Conservation (phyloP, 2,329 filamentous ascomycete species). For the Diatrype stigma region DNA sequence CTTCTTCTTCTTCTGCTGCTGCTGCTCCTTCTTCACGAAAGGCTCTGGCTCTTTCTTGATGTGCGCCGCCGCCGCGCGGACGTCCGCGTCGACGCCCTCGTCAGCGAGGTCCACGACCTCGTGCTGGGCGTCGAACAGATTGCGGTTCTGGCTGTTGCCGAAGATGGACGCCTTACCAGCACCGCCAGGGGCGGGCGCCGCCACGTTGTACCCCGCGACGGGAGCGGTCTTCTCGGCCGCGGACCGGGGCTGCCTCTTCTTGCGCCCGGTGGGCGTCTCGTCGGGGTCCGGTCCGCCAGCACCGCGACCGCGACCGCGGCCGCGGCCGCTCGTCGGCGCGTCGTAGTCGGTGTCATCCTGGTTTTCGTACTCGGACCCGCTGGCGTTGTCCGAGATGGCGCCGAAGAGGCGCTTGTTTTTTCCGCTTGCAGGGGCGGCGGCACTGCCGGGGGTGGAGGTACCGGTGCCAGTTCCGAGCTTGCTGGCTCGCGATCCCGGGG, state of each 20-base stretch:
- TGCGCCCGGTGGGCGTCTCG: conserved; percentile 3
- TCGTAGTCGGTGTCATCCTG: conserved; percentile 16
- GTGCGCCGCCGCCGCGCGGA: conserved; percentile 26
- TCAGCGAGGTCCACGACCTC: conserved; percentile 15
- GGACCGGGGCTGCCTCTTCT: conserved; percentile 6
- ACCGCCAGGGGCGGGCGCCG: not conserved
- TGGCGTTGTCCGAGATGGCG: not conserved
- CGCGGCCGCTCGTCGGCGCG: no score
- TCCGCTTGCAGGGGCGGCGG: no score
- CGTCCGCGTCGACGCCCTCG: conserved; percentile 22
- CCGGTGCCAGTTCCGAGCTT: no score
- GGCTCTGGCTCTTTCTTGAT: conserved; percentile 24
- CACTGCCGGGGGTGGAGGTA: not conserved
- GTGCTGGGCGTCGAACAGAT: no score
- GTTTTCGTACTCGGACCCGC: not conserved
- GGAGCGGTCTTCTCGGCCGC: conserved; percentile 18
- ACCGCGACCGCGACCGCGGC: no score
- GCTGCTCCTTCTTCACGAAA: not conserved
- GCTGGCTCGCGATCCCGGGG: conserved; percentile 17
- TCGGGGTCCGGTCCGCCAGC: conserved; percentile 25
- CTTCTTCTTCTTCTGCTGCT: no score
- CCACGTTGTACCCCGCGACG: not conserved
- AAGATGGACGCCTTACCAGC: conserved; percentile 10
- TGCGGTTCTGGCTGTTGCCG: not conserved
- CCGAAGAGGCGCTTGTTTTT: not conserved